A percentile compares a stretch with the other conserved stretches of the same genome.
phyloP scores from a whole-genome alignment of 192 early-diverging fungal genomes.

The Podila verticillata region DNA sequence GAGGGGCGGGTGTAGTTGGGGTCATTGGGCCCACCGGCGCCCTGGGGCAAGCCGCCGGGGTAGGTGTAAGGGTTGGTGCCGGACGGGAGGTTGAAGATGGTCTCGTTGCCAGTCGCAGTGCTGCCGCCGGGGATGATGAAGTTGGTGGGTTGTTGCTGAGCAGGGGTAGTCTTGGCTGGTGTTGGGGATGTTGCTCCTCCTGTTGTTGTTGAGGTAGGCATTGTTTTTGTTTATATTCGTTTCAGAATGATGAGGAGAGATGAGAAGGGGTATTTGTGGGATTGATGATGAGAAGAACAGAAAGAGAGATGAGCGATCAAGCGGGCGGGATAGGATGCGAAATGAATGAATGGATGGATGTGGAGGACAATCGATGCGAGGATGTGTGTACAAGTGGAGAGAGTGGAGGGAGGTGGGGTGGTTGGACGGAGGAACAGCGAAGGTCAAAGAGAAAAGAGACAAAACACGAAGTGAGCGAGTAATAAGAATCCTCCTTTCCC shows the following conservation, averaged over 20 bases:
- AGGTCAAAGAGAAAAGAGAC: not conserved
- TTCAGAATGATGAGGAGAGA: not conserved
- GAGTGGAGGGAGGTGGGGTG: not conserved
- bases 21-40: slow-evolving; percentile 25
- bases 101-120: not conserved
- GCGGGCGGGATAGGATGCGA: not conserved
- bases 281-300: not conserved
- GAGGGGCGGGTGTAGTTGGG: slow-evolving; percentile 19
- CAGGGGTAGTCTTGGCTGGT: not conserved
- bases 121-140: not conserved
- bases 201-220: not conserved
- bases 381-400: not conserved
- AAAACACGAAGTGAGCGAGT: not conserved
- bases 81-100: slow-evolving; percentile 27
- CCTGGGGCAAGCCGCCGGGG: not conserved
- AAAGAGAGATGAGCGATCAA: slow-evolving; percentile 1
- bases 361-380: not conserved
- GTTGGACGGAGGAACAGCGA: not conserved
- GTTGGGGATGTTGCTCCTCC: not conserved
- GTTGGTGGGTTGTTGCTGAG: not conserved
- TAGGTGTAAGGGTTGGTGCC: slow-evolving; percentile 18
- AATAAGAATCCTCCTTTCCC: not conserved
- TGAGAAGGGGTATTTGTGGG: slow-evolving; percentile 2
- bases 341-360: slow-evolving; percentile 1
- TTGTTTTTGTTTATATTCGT: not conserved